Base-by-base conservation (phyloP, 805 yeast species). In the Martiniozyma abietophila region DNA sequence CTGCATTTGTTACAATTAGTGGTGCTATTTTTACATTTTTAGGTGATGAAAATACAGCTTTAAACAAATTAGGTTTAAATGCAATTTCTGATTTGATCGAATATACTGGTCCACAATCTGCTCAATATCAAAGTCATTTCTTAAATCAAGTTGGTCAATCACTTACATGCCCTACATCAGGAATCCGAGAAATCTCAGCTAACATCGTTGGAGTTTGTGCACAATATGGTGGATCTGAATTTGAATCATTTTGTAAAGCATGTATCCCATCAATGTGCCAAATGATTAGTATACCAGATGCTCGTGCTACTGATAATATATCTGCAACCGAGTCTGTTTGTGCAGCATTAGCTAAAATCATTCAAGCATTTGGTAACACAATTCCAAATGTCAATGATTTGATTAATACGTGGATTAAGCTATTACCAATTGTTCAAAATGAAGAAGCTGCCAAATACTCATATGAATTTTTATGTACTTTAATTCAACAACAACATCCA, bases 381-480 rank as follows among this genome's bases (percentile, higher is more conserved):
- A 64, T 83, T 32, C 77, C 86, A 20, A 72, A 76, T 50, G 59
- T 75, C 38, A 74, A 80, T 42, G 64, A 69, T 18, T 71, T 82
- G 18, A 62, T 83, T 31, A 69, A 66, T 20, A 79, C 71, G 40
- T 92, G 97, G 97, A 62, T 92, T 34, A 68, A 69, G 41, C 69
- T 84, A 8, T 70, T 92, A 45, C 98, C 97, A 16, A 71, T 89
- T 27, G 58, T 76, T 16, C 80, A 75, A 46, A 96, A 92, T 54
- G 80, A 76, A 27, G 92, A 82, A 45, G 94, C 94, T 4, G 96
- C 96, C 4, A 76, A 85, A 11, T 84, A 69, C 55, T 76, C 84
- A 14, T 92, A 85, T 60, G 66, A 69, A 46, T 88, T 84, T 53
- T 63, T 88, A 44, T 62, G 76, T 7, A 80, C 79, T 41, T 63